Evolutionary conservation across 257 asterid genomes (phyloP).

Genomic region (Linderniella brevidens): DNA sequence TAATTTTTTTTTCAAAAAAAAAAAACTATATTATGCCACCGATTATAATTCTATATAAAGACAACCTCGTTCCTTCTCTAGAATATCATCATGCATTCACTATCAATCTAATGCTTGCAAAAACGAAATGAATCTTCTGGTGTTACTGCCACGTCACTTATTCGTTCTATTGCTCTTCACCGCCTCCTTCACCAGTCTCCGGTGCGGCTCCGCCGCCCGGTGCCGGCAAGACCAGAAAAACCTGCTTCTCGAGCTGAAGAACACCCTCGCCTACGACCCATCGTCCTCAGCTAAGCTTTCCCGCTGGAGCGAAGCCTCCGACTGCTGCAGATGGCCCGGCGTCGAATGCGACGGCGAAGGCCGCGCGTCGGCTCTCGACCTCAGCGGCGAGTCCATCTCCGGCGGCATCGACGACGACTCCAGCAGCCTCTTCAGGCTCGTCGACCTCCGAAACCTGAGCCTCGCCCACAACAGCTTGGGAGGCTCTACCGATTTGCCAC

Average conservation of each 20-base stretch:
- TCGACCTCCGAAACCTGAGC: conserved; percentile 19
- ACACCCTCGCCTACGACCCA: conserved; percentile 29
- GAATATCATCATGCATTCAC: too few species aligned
- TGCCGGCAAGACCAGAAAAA: conserved; percentile 21
- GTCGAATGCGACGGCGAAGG: conserved; percentile 25
- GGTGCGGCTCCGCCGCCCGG: conserved; percentile 10
- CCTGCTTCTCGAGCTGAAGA: conserved; percentile 25
- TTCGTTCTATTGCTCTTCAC: too few species aligned
- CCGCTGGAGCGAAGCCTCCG: conserved; percentile 27
- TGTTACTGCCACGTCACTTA: too few species aligned
- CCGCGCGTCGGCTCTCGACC: conserved; percentile 31
- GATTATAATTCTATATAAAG: too few species aligned
- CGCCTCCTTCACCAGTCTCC: too few species aligned
- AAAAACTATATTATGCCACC: too few species aligned
- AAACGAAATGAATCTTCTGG: too few species aligned
- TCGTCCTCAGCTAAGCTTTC: conserved; percentile 32
- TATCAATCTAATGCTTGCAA: too few species aligned
- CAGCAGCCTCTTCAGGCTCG: conserved; percentile 21
- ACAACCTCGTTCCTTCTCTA: too few species aligned
- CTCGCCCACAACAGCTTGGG: conserved; percentile 20
- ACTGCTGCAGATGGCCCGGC: conserved; percentile 42
- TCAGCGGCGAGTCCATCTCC: conserved; percentile 27
- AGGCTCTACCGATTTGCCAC: conserved; percentile 13
- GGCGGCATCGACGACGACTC: conserved; percentile 11
- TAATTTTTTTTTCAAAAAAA: too few species aligned